Evolutionary conservation across 1,139 yeast genomes (phyloP), one percentile per base, ranked within the genome.

Genomic region (Casaregolazyma suthepensis): DNA sequence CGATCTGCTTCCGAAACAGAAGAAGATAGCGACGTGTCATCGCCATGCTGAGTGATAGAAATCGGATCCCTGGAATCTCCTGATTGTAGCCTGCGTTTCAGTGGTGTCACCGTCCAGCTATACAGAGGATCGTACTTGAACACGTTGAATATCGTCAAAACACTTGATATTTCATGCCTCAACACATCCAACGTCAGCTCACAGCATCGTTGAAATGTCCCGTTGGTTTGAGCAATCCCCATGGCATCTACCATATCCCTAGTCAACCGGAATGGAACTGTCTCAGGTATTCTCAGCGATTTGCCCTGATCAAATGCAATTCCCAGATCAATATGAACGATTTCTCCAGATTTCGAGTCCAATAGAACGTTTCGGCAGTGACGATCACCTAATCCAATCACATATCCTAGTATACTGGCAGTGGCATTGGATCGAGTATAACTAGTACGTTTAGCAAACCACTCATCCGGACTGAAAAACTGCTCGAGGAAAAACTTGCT

Each of bases 251-350:
- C 87, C 19, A 93, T 74, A 67, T 94, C 99, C 57, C 96, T 72
- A 0, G 98, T 89, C 44, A 94, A 72, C 59, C 99, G 72, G 66
- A 94, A 94, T 1, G 99, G 99, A 1, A 94, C 96, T 0, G 87
- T 79, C 63, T 94, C 99, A 0, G 99, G 99, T 17, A 91, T 79
- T 0, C 94, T 86, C 47, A 94, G 73, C 15, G 83, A 70, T 61
- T 81, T 84, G 0, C 99, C 99, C 52, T 67, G 75, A 65, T 94
- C 99, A 72, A 94, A 94, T 0, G 98, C 95, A 53, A 93, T 93
- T 0, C 99, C 99, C 38, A 94, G 73, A 67, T 94, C 99, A 63
- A 94, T 94, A 67, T 94, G 99, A 29, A 94, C 83, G 0, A 96
- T 96, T 61, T 91, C 97, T 0, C 99, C 99, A 0, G 87, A 78